Percentiles rank a stretch among this genome's conserved stretches.
phyloP scores from a whole-genome alignment of 2,329 filamentous ascomycete genomes.

The Fusarium sp. region DNA sequence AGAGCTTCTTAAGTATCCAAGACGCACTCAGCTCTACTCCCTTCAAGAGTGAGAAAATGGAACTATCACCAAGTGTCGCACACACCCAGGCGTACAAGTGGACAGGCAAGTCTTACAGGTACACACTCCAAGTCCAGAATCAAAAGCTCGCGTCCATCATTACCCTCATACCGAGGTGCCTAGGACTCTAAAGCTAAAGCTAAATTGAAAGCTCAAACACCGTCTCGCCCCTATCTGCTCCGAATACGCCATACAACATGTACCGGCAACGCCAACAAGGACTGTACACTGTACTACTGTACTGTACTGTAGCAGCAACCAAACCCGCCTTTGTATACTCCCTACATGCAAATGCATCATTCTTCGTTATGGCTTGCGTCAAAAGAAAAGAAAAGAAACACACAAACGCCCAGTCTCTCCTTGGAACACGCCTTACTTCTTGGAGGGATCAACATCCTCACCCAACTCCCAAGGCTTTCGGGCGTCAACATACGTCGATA shows the following conservation, averaged over 20 bases:
- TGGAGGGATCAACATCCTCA: conserved; percentile 59
- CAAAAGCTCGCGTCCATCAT: conserved; percentile 11
- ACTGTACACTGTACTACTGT: background rate
- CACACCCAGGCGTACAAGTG: background rate
- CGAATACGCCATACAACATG: conserved; percentile 36
- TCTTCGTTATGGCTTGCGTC: conserved; percentile 40
- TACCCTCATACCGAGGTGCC: conserved; percentile 6
- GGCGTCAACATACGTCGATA: conserved; percentile 66
- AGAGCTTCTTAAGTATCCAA: too few species aligned
- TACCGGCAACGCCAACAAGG: conserved; percentile 34
- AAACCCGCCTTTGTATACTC: conserved; percentile 30
- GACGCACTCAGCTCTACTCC: too few species aligned
- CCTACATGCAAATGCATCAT: conserved; percentile 41
- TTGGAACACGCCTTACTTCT: conserved; percentile 36
- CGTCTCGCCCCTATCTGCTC: conserved; percentile 7
- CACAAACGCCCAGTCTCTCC: conserved; percentile 38
- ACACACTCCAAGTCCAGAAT: background rate
- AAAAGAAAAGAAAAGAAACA: conserved; percentile 27
- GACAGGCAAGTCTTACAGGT: background rate
- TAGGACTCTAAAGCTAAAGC: conserved; percentile 14
- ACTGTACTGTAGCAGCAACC: conserved; percentile 17
- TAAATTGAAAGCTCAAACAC: conserved; percentile 1
- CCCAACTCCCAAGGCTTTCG: conserved; percentile 64
- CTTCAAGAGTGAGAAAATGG: background rate
- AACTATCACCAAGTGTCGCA: background rate